Evolutionary conservation across 129 eudicot species (phyloP), one percentile per base, ranked within the genome.

Genomic region (Dittrichia graveolens): DNA sequence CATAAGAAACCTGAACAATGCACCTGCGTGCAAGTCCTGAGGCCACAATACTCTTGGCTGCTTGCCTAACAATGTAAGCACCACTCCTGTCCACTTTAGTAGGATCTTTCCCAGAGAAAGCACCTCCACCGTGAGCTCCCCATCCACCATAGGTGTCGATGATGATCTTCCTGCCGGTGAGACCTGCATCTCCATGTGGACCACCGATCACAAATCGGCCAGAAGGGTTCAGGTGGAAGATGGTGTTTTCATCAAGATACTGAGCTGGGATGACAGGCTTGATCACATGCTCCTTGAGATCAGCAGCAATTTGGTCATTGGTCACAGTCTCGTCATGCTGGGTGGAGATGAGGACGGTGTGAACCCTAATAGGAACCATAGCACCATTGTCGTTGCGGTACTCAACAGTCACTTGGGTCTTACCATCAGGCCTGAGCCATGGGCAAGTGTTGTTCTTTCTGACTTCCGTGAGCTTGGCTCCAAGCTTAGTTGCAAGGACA

Each of bases 81-180:
- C 83, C 83, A 49, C 79, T 73, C 67, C 83, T 74, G 65, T 75
- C 83, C 69, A 88, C 95, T 80, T 88, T 88, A 8, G 95, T 88
- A 0, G 93, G 93, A 34, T 87, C 93, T 57, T 87, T 74, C 4
- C 83, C 83, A 0, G 83, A 73, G 63, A 80, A 75, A 49, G 79
- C 83, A 80, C 79, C 83, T 3, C 79, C 83, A 48, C 83, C 83
- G 14, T 80, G 83, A 7, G 93, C 93, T 37, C 89, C 93, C 93
- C 93, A 87, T 49, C 93, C 93, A 69, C 93, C 93, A 52, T 88
- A 88, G 14, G 95, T 88, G 81, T 88, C 95, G 1, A 88, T 88
- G 52, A 88, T 87, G 16, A 87, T 87, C 80, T 87, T 87, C 80
- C 93, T 72, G 7, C 93, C 93, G 7, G 93, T 87, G 7, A 87